Percentiles rank a stretch among this genome's conserved stretches.
Evolutionary conservation across 2,329 filamentous ascomycete genomes (phyloP).

Genomic region (Pseudogymnoascus sp.): DNA sequence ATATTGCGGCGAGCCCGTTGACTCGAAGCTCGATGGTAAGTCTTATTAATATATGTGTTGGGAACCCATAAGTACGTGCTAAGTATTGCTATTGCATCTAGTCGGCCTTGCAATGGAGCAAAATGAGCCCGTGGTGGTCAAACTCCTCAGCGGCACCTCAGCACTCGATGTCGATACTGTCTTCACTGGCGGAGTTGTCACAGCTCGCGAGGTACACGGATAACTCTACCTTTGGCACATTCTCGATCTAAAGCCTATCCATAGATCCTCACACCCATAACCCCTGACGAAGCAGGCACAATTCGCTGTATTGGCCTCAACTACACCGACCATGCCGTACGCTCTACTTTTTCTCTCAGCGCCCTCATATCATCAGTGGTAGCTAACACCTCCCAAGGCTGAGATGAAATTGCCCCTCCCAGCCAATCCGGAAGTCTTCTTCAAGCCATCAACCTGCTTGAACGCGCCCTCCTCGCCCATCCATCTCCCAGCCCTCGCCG

Average conservation of each 20-base stretch:
- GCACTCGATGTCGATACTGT: constrained; percentile 23
- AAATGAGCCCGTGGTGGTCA: constrained; percentile 14
- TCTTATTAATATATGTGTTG: not conserved
- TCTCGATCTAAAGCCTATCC: constrained; percentile 19
- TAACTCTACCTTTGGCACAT: constrained; percentile 26
- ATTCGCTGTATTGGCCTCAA: constrained; percentile 54
- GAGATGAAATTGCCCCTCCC: constrained; percentile 47
- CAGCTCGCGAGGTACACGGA: constrained; percentile 24
- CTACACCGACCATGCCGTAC: constrained; percentile 28
- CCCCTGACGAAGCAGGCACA: constrained; percentile 42
- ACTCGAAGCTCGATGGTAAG: constrained; percentile 14
- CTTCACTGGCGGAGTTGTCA: constrained; percentile 17
- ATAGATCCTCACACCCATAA: constrained; percentile 42
- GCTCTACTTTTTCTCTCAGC: not conserved
- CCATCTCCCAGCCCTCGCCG: constrained; percentile 43
- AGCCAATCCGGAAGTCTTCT: constrained; percentile 47
- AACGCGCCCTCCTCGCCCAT: constrained; percentile 46
- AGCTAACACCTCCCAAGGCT: constrained; percentile 33
- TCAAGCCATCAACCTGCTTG: constrained; percentile 48
- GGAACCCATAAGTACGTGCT: not conserved
- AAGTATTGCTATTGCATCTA: not conserved
- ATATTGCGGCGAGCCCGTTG: constrained; percentile 23
- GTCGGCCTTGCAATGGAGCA: constrained; percentile 17
- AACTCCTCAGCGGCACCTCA: constrained; percentile 17
- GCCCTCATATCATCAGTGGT: not conserved